Evolutionary conservation across 352 stramenopile species (phyloP).

Genomic region (Phytophthora foliorum): DNA sequence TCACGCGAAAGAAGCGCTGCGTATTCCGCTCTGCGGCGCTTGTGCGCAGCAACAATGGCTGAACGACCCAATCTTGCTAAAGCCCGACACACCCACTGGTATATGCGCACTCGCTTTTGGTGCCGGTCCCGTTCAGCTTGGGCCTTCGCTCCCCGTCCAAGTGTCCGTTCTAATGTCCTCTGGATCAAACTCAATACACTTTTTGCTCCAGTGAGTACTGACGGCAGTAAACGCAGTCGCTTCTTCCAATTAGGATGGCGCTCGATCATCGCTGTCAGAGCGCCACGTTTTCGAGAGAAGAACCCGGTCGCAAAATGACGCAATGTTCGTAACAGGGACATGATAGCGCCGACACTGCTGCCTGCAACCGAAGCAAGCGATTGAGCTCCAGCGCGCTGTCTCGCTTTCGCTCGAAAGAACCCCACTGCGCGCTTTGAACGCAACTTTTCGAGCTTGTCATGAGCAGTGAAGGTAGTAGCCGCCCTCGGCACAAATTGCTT

Average conservation of each 20-base stretch:
- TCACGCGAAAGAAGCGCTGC: slow-evolving; percentile 18
- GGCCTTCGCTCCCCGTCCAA: slow-evolving; percentile 19
- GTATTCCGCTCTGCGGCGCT: slow-evolving; percentile 19
- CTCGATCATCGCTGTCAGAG: slow-evolving; percentile 9
- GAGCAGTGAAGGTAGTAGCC: neutral
- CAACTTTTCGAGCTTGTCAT: slow-evolving; percentile 25
- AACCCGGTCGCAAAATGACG: slow-evolving; percentile 17
- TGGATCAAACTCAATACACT: slow-evolving; percentile 26
- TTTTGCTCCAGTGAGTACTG: slow-evolving; percentile 15
- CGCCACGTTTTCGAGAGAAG: slow-evolving; percentile 8
- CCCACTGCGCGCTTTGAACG: slow-evolving; percentile 25
- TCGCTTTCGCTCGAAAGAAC: slow-evolving; percentile 35
- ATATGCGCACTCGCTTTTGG: slow-evolving; percentile 20
- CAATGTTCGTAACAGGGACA: slow-evolving; percentile 26
- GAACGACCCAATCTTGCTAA: slow-evolving; percentile 31
- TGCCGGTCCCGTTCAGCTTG: slow-evolving; percentile 16
- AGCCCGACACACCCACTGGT: slow-evolving; percentile 28
- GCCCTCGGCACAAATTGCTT: slow-evolving; percentile 4
- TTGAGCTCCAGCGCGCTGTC: slow-evolving; percentile 20
- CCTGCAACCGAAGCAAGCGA: slow-evolving; percentile 13
- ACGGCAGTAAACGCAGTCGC: slow-evolving; percentile 17
- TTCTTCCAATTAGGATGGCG: slow-evolving; percentile 26
- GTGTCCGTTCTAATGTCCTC: slow-evolving; percentile 21
- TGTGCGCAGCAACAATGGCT: slow-evolving; percentile 19
- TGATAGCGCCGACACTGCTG: slow-evolving; percentile 4